Percentiles rank a stretch among this genome's conserved stretches.
Evolutionary conservation across 208 protist species (phyloP).

Genomic region (Balamuthia mandrillaris): DNA sequence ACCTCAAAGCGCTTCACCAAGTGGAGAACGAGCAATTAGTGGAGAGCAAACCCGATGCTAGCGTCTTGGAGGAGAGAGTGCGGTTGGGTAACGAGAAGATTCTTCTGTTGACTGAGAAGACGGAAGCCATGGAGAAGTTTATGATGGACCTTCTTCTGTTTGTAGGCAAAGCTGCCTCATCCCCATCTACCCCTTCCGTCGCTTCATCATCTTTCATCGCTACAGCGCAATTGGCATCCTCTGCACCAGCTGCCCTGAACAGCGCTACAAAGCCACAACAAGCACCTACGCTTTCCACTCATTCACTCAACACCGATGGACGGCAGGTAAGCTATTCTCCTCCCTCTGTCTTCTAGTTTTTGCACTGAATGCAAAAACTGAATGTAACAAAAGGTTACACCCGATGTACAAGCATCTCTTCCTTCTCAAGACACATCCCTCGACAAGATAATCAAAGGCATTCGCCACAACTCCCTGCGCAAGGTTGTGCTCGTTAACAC

Average conservation of each 20-base stretch:
- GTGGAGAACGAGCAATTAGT: background rate
- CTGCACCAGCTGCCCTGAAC: background rate
- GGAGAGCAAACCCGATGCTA: background rate
- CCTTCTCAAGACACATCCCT: background rate
- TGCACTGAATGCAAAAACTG: too few species aligned
- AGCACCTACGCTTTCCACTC: too few species aligned
- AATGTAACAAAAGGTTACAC: too few species aligned
- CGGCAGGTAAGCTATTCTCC: too few species aligned
- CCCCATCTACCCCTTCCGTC: background rate
- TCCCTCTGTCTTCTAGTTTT: too few species aligned
- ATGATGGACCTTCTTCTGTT: background rate
- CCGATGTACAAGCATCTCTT: too few species aligned
- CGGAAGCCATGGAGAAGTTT: background rate
- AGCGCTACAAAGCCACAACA: too few species aligned
- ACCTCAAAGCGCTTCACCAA: background rate
- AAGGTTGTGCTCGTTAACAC: background rate
- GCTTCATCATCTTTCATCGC: background rate
- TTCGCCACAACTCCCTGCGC: slow-evolving; percentile 1
- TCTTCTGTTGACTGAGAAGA: slow-evolving; percentile 11
- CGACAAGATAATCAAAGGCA: slow-evolving; percentile 23
- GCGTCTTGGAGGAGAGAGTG: slow-evolving; percentile 19
- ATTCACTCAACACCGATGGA: too few species aligned
- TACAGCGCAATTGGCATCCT: background rate
- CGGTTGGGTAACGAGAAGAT: slow-evolving; percentile 35
- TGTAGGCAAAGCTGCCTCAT: background rate